A percentile compares a stretch with the other conserved stretches of the same genome.
These are phyloP conservation scores for Zea mays DNA, from an alignment of 176 grass and related monocot genomes.

Conservation along the genomic window DNA sequence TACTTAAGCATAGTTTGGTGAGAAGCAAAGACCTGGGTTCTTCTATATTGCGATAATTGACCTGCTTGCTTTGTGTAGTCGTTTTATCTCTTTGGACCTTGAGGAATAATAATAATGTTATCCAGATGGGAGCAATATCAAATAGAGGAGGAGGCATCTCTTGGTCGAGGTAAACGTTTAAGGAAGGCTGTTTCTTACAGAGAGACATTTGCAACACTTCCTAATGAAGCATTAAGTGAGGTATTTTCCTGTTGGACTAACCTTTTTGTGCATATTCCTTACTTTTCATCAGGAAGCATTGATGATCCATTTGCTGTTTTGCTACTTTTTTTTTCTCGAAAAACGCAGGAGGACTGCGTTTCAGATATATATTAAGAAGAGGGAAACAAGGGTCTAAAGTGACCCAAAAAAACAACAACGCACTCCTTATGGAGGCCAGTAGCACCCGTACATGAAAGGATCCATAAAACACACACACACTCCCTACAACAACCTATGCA, in stretches of 20 bases:
- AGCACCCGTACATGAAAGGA: too few relatives aligned
- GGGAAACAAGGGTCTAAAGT: too few relatives aligned
- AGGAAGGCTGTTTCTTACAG: constrained; percentile 98
- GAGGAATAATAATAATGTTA: constrained; percentile 20
- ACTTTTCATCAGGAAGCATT: neutral
- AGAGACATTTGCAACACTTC: constrained; percentile 87
- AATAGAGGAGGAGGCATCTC: constrained; percentile 86
- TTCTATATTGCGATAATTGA: constrained; percentile 1
- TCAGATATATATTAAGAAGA: too few relatives aligned
- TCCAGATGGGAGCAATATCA: constrained; percentile 95
- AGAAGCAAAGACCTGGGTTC: constrained; percentile 7
- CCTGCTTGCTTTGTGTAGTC: neutral
- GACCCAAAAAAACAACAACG: too few relatives aligned
- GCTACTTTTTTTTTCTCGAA: neutral
- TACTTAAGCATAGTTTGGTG: constrained; percentile 9
- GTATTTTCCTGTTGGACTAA: constrained; percentile 41
- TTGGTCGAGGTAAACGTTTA: constrained; percentile 93
- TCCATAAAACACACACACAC: too few relatives aligned
- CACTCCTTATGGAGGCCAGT: too few relatives aligned
- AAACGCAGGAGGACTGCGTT: too few relatives aligned
- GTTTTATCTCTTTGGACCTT: neutral
- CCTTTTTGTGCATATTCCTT: constrained; percentile 18
- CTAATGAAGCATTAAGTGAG: constrained; percentile 96
- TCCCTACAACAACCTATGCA: too few relatives aligned
- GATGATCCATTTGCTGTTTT: constrained; percentile 22